A percentile compares a stretch with the other conserved stretches of the same genome.
Evolutionary conservation across 805 yeast genomes (phyloP).

Genomic region (Cyberlindnera nakhonratchasimensis): DNA sequence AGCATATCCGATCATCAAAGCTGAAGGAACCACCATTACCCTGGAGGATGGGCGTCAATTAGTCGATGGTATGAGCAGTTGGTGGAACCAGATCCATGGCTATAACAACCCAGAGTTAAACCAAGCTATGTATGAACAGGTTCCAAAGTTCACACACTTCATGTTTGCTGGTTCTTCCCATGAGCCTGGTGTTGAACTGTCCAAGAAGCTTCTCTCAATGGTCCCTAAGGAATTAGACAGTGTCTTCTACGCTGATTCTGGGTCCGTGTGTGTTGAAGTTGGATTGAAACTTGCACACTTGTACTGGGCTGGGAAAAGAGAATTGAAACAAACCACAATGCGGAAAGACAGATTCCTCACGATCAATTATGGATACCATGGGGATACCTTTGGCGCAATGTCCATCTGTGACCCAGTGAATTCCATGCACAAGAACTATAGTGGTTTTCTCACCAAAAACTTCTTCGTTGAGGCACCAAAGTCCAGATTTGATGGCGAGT

Average conservation of each 20-base stretch:
- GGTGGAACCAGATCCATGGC: slow-evolving; percentile 34
- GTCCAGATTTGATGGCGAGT: slow-evolving; percentile 12
- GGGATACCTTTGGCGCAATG: slow-evolving; percentile 39
- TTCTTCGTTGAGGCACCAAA: slow-evolving; percentile 30
- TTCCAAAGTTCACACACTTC: slow-evolving; percentile 29
- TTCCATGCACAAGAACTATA: slow-evolving; percentile 32
- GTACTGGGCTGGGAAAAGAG: slow-evolving; percentile 27
- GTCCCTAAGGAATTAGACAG: slow-evolving; percentile 27
- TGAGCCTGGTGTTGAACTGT: slow-evolving; percentile 30
- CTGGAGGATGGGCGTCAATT: slow-evolving; percentile 20
- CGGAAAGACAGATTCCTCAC: slow-evolving; percentile 28
- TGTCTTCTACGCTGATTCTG: slow-evolving; percentile 28
- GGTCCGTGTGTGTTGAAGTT: slow-evolving; percentile 37
- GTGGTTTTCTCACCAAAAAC: slow-evolving; percentile 30
- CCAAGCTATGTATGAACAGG: slow-evolving; percentile 33
- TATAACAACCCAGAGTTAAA: slow-evolving; percentile 28
- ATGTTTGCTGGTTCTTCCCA: slow-evolving; percentile 31
- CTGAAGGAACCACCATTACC: slow-evolving; percentile 24
- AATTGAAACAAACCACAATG: slow-evolving; percentile 23
- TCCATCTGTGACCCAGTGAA: slow-evolving; percentile 35
- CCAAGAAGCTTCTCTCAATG: slow-evolving; percentile 31
- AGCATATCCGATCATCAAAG: slow-evolving; percentile 26
- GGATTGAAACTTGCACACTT: slow-evolving; percentile 36
- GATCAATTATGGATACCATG: slow-evolving; percentile 36
- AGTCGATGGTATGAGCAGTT: slow-evolving; percentile 32